Evolutionary conservation across 2,329 filamentous ascomycete species (phyloP).

Genomic region (Monilinia aucupariae): DNA sequence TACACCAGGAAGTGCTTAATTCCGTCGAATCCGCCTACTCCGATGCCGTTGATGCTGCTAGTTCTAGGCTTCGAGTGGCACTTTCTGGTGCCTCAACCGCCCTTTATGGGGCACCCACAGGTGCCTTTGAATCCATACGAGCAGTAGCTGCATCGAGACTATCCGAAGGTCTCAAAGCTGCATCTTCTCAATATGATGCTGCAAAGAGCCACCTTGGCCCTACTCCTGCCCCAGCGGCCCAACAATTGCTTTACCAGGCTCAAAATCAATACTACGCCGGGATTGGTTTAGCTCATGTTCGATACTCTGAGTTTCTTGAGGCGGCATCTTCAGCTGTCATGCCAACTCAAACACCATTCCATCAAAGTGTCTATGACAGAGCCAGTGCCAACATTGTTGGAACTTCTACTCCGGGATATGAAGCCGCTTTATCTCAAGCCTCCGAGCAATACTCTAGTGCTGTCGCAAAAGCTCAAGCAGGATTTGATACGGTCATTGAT

Average conservation of each 20-base stretch:
- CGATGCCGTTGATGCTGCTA: slow-evolving; percentile 57
- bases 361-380: slow-evolving; percentile 34
- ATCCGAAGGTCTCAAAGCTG: slow-evolving; percentile 63
- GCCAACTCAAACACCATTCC: slow-evolving; percentile 50
- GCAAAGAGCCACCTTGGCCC: slow-evolving; percentile 63
- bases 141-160: slow-evolving; percentile 66
- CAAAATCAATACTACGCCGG: slow-evolving; percentile 69
- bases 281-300: slow-evolving; percentile 70
- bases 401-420: slow-evolving; percentile 24
- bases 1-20: slow-evolving; percentile 62
- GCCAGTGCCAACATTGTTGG: slow-evolving; percentile 27
- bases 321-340: slow-evolving; percentile 66
- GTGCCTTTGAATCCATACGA: slow-evolving; percentile 51
- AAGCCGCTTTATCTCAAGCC: slow-evolving; percentile 27
- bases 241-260: slow-evolving; percentile 56
- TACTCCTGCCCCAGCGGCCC: slow-evolving; percentile 44
- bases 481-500: slow-evolving; percentile 29
- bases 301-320: slow-evolving; percentile 69
- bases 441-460: slow-evolving; percentile 27
- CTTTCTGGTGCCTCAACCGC: slow-evolving; percentile 45
- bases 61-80: slow-evolving; percentile 38
- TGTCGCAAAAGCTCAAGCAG: slow-evolving; percentile 7
- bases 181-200: slow-evolving; percentile 64
- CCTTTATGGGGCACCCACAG: slow-evolving; percentile 48
- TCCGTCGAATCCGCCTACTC: slow-evolving; percentile 66